phyloP scores from a whole-genome alignment of 352 stramenopile genomes.

The Pythium diclinum region DNA sequence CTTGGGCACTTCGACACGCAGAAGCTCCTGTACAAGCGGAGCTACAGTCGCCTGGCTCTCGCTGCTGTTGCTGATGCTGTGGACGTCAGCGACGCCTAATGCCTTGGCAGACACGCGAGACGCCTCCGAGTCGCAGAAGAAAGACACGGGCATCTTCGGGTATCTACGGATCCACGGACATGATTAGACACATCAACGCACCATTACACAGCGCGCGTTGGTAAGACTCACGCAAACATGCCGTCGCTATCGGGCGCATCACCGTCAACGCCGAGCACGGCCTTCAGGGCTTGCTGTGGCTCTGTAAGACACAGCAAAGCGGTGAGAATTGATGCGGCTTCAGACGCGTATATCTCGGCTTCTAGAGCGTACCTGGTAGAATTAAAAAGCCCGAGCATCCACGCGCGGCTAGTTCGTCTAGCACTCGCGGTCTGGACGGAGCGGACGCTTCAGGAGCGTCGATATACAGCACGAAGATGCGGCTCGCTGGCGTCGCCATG shows the following conservation, averaged over 20 bases:
- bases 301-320: not conserved
- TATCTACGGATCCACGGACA: slow-evolving; percentile 31
- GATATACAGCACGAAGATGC: slow-evolving; percentile 27
- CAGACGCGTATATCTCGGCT: not conserved
- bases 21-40: slow-evolving; percentile 29
- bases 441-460: not conserved
- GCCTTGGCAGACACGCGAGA: slow-evolving; percentile 32
- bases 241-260: slow-evolving; percentile 24
- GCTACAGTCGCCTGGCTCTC: slow-evolving; percentile 9
- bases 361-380: slow-evolving; percentile 32
- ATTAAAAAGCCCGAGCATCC: slow-evolving; percentile 60
- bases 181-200: slow-evolving; percentile 7
- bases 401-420: slow-evolving; percentile 44
- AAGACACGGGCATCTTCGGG: slow-evolving; percentile 54
- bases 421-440: not conserved
- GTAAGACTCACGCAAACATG: slow-evolving; percentile 25
- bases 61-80: slow-evolving; percentile 16
- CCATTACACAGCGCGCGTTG: not conserved
- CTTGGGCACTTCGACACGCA: slow-evolving; percentile 28
- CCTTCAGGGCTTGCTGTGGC: slow-evolving; percentile 26
- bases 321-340: not conserved
- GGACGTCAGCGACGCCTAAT: slow-evolving; percentile 36
- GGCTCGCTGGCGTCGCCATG: slow-evolving; percentile 27
- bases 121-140: slow-evolving; percentile 47
- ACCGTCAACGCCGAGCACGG: slow-evolving; percentile 28